Evolutionary conservation across 352 stramenopile species (phyloP).

Genomic region (Phytopythium vexans): DNA sequence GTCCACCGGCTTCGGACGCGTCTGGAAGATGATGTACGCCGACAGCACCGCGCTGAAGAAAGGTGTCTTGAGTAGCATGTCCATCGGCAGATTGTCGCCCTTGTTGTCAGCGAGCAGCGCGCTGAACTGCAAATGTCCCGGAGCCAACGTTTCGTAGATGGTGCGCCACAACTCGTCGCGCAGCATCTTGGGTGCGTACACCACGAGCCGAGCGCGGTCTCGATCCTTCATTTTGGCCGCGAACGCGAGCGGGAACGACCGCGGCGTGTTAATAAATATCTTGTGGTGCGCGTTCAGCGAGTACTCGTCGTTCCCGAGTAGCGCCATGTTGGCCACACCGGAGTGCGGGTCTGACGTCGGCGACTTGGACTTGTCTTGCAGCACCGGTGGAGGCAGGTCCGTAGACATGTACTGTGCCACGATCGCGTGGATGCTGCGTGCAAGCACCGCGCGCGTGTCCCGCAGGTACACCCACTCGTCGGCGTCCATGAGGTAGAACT

Average conservation of each 20-base stretch:
- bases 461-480: slow-evolving; percentile 50
- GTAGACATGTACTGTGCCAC: slow-evolving; percentile 65
- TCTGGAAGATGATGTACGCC: slow-evolving; percentile 60
- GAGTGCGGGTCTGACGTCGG: slow-evolving; percentile 9
- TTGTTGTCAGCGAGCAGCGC: slow-evolving; percentile 60
- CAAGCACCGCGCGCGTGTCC: slow-evolving; percentile 46
- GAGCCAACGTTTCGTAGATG: slow-evolving; percentile 67
- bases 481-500: slow-evolving; percentile 74
- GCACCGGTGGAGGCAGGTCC: slow-evolving; percentile 55
- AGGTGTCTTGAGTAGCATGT: slow-evolving; percentile 48
- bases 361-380: slow-evolving; percentile 53
- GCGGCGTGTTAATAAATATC: slow-evolving; percentile 82
- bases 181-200: slow-evolving; percentile 75
- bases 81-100: slow-evolving; percentile 62
- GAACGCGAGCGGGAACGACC: slow-evolving; percentile 59
- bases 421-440: slow-evolving; percentile 62
- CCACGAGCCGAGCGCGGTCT: slow-evolving; percentile 33
- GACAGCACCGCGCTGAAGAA: slow-evolving; percentile 67
- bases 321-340: slow-evolving; percentile 1
- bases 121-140: slow-evolving; percentile 46
- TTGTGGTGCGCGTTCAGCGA: slow-evolving; percentile 73
- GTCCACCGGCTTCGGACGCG: slow-evolving; percentile 12
- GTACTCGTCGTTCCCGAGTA: slow-evolving; percentile 55
- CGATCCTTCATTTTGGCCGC: slow-evolving; percentile 37
- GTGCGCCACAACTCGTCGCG: slow-evolving; percentile 62